Conservation (phyloP, 441 rosid species). For the Erodium texanum region DNA sequence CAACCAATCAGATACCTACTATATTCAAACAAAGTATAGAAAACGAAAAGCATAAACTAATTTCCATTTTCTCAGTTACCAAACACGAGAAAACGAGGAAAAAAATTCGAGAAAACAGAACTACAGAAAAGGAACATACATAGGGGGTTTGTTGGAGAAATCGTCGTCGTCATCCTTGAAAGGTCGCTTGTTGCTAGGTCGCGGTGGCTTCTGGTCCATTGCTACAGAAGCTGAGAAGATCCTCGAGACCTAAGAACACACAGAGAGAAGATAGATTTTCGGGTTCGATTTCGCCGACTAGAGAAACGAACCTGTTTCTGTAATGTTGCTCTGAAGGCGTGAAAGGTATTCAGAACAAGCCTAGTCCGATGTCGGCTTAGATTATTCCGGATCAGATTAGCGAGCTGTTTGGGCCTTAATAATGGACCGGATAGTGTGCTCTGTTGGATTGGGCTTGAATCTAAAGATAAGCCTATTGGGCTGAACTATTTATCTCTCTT, state of each 20-base stretch:
- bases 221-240: background rate
- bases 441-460: background rate
- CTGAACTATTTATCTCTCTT: no score
- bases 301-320: conserved; percentile 1
- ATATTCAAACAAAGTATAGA: background rate
- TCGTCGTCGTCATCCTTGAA: background rate
- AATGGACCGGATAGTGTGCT: background rate
- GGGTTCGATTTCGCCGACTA: conserved; percentile 1
- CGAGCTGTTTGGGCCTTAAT: background rate
- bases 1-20: background rate
- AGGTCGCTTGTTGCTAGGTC: background rate
- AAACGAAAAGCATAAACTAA: background rate
- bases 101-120: background rate
- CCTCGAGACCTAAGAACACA: background rate
- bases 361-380: conserved; percentile 1
- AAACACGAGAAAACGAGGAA: background rate
- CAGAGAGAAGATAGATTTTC: background rate
- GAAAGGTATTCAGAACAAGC: background rate
- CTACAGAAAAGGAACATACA: background rate
- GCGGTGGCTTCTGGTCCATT: conserved; percentile 4
- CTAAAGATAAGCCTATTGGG: background rate
- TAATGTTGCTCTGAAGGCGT: background rate
- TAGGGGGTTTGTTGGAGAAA: background rate
- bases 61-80: background rate
- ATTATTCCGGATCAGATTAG: background rate